Conservation (phyloP, 768 basidiomycete species). For the Hortiboletus flavorubellus region DNA sequence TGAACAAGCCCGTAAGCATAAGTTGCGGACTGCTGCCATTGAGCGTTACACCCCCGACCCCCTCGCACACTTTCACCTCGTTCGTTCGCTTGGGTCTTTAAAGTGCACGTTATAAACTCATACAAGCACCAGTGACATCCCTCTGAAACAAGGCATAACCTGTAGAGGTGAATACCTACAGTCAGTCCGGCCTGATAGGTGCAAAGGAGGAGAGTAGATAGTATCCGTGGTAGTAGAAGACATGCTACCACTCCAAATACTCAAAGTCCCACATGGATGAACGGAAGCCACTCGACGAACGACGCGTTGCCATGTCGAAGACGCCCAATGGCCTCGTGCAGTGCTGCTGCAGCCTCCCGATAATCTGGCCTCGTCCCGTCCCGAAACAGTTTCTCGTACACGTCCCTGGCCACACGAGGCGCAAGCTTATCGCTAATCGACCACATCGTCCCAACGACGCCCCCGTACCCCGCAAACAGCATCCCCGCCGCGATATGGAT, state of each 20-base stretch:
- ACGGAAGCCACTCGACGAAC: constrained; percentile 6
- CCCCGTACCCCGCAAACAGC: constrained; percentile 30
- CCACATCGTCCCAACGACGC: constrained; percentile 6
- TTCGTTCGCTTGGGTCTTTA: too few relatives aligned
- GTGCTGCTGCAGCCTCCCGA: neutral
- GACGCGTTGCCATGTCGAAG: neutral
- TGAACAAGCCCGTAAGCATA: too few relatives aligned
- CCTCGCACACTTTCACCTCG: too few relatives aligned
- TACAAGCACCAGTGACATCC: too few relatives aligned
- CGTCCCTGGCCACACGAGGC: constrained; percentile 29
- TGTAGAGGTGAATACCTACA: too few relatives aligned
- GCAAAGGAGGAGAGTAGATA: too few relatives aligned
- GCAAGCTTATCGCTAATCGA: constrained; percentile 23
- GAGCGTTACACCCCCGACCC: too few relatives aligned
- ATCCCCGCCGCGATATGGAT: constrained; percentile 19
- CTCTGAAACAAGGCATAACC: too few relatives aligned
- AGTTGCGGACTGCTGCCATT: too few relatives aligned
- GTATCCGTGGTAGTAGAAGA: too few relatives aligned
- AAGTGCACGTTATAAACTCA: too few relatives aligned
- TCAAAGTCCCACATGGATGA: constrained; percentile 8
- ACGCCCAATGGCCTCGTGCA: neutral
- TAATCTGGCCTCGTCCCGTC: neutral
- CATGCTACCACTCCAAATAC: neutral
- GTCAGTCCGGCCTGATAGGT: too few relatives aligned
- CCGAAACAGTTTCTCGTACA: constrained; percentile 24